These are phyloP conservation scores for Dianthus caryophyllus DNA, from an alignment of 148 eudicot species.

Conservation along the genomic window DNA sequence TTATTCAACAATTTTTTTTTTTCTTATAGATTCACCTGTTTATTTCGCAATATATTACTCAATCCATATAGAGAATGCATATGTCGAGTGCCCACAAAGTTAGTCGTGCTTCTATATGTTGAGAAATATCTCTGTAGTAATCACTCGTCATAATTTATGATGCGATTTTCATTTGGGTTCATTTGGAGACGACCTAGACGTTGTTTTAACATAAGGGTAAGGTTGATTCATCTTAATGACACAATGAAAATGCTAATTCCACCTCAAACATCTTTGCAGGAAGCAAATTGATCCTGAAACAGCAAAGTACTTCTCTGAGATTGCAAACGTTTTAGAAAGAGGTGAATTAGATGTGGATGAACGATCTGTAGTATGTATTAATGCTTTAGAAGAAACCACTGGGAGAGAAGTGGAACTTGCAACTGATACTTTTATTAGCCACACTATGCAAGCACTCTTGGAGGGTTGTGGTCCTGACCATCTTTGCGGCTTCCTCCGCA, in stretches of 20 bases:
- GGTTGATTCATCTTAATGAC: background rate
- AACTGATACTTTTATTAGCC: constrained; percentile 75
- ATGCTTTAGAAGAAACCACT: constrained; percentile 83
- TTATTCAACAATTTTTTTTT: background rate
- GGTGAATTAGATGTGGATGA: constrained; percentile 67
- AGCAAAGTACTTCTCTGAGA: constrained; percentile 68
- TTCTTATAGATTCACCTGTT: too few relatives aligned
- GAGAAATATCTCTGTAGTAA: too few relatives aligned
- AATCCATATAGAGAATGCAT: too few relatives aligned
- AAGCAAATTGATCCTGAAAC: constrained; percentile 90
- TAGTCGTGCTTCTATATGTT: too few relatives aligned
- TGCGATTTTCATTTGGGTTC: too few relatives aligned
- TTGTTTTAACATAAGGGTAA: background rate
- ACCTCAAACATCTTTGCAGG: constrained; percentile 32
- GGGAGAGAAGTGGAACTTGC: constrained; percentile 92
- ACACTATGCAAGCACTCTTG: constrained; percentile 69
- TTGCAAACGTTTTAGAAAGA: constrained; percentile 65
- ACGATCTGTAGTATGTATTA: constrained; percentile 62
- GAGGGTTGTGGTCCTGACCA: constrained; percentile 77
- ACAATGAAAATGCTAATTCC: constrained; percentile 11
- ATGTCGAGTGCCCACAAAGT: too few relatives aligned
- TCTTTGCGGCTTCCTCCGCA: constrained; percentile 64
- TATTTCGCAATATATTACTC: too few relatives aligned
- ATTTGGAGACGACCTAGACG: background rate
- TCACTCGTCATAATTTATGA: too few relatives aligned